phyloP scores from a whole-genome alignment of 164 flowering plant species.

The Berberis vulgaris region DNA sequence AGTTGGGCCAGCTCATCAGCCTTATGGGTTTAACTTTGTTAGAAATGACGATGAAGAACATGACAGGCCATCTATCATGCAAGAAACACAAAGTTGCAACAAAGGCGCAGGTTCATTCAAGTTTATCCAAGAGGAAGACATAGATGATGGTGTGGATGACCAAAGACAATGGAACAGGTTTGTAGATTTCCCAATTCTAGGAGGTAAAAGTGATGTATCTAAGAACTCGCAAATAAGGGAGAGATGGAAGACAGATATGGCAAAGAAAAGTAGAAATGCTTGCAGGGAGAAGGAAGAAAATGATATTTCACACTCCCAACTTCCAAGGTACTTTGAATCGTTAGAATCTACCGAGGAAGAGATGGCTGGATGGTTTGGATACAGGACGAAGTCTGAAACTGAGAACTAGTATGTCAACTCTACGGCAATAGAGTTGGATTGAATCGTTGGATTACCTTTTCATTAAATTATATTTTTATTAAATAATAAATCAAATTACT shows the following conservation, averaged over 20 bases:
- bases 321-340: not conserved
- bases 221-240: conserved; percentile 25
- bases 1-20: conserved; percentile 6
- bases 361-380: conserved; percentile 1
- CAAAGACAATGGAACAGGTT: conserved; percentile 14
- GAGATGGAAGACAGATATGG: conserved; percentile 44
- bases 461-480: too few species aligned
- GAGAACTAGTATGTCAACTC: not conserved
- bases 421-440: too few species aligned
- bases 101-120: conserved; percentile 12
- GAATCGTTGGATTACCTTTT: too few species aligned
- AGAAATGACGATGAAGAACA: conserved; percentile 6
- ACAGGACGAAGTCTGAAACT: not conserved
- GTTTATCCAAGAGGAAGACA: conserved; percentile 22
- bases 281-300: not conserved
- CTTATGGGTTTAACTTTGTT: conserved; percentile 10
- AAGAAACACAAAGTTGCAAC: conserved; percentile 7
- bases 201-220: conserved; percentile 51
- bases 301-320: not conserved
- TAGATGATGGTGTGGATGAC: conserved; percentile 2
- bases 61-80: conserved; percentile 8
- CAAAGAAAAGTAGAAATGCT: not conserved
- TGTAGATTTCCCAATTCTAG: conserved; percentile 50
- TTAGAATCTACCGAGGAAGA: not conserved
- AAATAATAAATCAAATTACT: too few species aligned